Evolutionary conservation across 805 yeast species (phyloP).

Genomic region (Cyberlindnera veronae): DNA sequence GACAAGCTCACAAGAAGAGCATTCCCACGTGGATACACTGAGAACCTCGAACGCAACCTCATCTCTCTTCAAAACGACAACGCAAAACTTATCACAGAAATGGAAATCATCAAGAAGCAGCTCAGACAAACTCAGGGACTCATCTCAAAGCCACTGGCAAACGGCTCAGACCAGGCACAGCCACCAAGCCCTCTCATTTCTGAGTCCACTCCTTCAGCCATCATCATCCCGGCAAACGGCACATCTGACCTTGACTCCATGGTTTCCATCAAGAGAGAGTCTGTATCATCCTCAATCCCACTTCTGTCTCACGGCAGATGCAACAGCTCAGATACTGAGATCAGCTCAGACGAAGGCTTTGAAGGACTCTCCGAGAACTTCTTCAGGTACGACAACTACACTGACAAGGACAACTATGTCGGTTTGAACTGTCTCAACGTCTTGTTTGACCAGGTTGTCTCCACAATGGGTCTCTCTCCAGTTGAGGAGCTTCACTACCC

Average conservation of each 20-base stretch:
- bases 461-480: conserved; percentile 15
- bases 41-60: conserved; percentile 62
- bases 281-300: conserved; percentile 3
- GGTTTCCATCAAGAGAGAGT: conserved; percentile 8
- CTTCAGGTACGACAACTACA: conserved; percentile 25
- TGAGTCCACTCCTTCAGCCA: conserved; percentile 1
- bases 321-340: neutral
- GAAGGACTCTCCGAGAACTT: conserved; percentile 19
- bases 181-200: neutral
- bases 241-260: neutral
- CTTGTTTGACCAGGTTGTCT: conserved; percentile 18
- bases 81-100: conserved; percentile 35
- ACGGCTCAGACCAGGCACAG: conserved; percentile 3
- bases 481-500: conserved; percentile 31
- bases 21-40: conserved; percentile 79
- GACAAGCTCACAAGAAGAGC: conserved; percentile 75
- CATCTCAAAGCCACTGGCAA: conserved; percentile 1
- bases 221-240: neutral
- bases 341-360: neutral
- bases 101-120: conserved; percentile 26
- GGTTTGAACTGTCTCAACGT: conserved; percentile 26
- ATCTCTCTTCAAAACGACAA: conserved; percentile 58
- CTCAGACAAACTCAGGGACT: conserved; percentile 1
- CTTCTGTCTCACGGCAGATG: neutral
- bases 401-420: conserved; percentile 22